A percentile compares a stretch with the other conserved stretches of the same genome.
These are phyloP conservation scores for Kazachstania taianensis DNA, from an alignment of 805 yeast species.

Conservation along the genomic window DNA sequence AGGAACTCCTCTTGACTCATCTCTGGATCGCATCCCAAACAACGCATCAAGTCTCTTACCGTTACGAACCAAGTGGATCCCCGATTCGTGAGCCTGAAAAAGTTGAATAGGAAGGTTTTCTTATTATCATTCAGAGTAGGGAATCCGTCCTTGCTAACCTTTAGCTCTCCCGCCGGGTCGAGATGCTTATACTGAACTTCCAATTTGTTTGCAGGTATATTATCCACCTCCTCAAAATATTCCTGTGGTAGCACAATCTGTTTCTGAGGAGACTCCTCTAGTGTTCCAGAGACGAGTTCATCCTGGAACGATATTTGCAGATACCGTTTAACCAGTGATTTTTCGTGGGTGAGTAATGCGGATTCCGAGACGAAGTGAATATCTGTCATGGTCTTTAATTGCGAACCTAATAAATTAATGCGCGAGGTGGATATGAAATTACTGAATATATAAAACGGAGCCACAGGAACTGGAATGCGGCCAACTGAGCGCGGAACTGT, in stretches of 20 bases:
- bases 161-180: conserved; percentile 40
- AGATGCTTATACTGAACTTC: conserved; percentile 14
- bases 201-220: conserved; percentile 3
- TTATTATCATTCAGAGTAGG: conserved; percentile 24
- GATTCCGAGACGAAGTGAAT: too few relatives aligned
- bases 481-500: too few relatives aligned
- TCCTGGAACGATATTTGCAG: conserved; percentile 12
- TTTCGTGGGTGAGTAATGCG: too few relatives aligned
- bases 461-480: too few relatives aligned
- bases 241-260: conserved; percentile 12
- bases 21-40: conserved; percentile 33
- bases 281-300: conserved; percentile 16
- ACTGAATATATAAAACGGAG: too few relatives aligned
- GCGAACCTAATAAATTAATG: too few relatives aligned
- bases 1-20: conserved; percentile 39
- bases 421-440: too few relatives aligned
- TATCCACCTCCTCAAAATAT: conserved; percentile 8
- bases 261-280: conserved; percentile 14
- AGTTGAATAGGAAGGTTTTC: conserved; percentile 31
- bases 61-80: conserved; percentile 32
- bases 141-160: conserved; percentile 33
- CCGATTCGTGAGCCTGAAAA: conserved; percentile 33
- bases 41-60: conserved; percentile 27
- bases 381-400: too few relatives aligned
- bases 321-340: conserved; percentile 17